Evolutionary conservation across 2,329 filamentous ascomycete species (phyloP), one percentile per base, ranked within the genome.

Genomic region (Hypoxylon sp.): DNA sequence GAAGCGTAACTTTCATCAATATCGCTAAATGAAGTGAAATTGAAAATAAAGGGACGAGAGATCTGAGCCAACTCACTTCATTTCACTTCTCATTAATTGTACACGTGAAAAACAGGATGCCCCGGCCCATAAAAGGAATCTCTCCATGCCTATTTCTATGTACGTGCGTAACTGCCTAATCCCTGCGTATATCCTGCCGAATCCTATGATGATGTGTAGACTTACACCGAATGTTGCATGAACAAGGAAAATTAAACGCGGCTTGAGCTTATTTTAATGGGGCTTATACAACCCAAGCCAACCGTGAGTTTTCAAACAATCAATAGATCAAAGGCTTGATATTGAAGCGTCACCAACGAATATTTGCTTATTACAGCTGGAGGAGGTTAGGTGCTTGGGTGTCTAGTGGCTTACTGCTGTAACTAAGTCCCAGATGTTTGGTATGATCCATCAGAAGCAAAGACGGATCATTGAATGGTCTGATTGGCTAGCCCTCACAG

Each of bases 401-500:
- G 39, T 19, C 39, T 19, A 42, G 39, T 42, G n/a, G 39, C 39
- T 17, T 42, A n/a, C 0, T n/a, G 19, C 39, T 19, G 17, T 44
- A 44, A n/a, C 17, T 44, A 44, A 44, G 17, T 44, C 39, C 39
- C 39, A 44, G 10, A 9, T 3, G 39, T 44, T 44, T 19, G 39
- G 39, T 10, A 19, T 3, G 39, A 17, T 10, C 39, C 39, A 44
- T 44, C n/a, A 44, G 39, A 44, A 44, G 39, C 39, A 44, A 44
- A 19, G 39, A 10, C 39, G 19, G 8, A 44, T 9, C n/a, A 44
- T 5, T 19, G 13, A 39, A 3, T 22, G 26, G 26, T 3, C 22
- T 63, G 26, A 58, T 59, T 63, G 61, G 61, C 31, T 29, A 24
- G 39, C 26, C 8, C 17, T 17, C 46, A 59, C 29, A 35, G 37